Evolutionary conservation across 345 rosid species (phyloP).

Genomic region (Eucalyptus caleyi): DNA sequence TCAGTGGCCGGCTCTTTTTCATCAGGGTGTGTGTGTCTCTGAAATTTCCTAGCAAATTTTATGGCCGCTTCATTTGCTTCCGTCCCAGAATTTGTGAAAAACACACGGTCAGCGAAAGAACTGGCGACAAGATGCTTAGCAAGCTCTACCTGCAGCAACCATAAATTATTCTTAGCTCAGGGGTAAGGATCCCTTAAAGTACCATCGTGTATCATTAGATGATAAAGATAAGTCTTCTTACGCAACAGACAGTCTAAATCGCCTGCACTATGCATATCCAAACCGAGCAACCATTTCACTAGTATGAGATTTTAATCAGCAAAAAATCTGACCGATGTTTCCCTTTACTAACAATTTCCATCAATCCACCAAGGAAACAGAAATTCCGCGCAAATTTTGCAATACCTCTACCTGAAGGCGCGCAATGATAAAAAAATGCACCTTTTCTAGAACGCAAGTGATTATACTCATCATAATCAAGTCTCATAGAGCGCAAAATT

Average conservation of each 20-base stretch:
- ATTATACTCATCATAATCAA: background rate
- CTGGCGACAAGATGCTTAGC: constrained; percentile 61
- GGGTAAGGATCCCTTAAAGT: background rate
- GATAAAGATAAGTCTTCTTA: background rate
- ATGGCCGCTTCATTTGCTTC: constrained; percentile 99
- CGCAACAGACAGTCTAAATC: background rate
- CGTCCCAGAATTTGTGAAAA: constrained; percentile 81
- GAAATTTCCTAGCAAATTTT: constrained; percentile 83
- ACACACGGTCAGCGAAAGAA: constrained; percentile 81
- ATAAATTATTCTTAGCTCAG: background rate
- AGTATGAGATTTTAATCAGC: background rate
- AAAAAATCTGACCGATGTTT: background rate
- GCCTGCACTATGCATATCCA: background rate
- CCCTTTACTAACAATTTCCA: background rate
- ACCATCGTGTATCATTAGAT: background rate
- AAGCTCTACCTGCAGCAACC: constrained; percentile 52
- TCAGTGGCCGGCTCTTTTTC: constrained; percentile 39
- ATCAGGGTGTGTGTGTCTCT: constrained; percentile 47
- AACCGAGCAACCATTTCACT: background rate
- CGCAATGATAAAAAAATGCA: background rate
- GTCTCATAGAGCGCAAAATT: background rate
- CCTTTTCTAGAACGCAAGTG: background rate
- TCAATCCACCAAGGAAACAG: background rate
- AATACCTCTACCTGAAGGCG: background rate
- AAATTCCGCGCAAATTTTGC: background rate